Conservation (phyloP, 106 monocot species). For the Ottelia alismoides region DNA sequence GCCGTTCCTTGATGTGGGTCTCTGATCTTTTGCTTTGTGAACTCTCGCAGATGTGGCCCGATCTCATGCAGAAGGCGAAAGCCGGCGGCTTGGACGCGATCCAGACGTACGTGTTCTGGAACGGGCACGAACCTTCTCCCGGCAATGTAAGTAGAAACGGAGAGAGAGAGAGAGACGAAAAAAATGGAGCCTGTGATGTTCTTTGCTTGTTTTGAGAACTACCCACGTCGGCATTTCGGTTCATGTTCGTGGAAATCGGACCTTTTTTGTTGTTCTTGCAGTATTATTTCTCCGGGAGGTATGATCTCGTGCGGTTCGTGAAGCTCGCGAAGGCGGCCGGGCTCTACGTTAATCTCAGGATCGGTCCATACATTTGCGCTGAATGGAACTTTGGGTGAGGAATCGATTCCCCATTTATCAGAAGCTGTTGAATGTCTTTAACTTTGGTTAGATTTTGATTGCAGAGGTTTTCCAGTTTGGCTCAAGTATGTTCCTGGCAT, state of each 20-base stretch:
- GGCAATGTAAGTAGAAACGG: neutral
- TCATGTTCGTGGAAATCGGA: neutral
- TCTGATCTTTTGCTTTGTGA: no score
- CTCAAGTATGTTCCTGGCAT: constrained; percentile 38
- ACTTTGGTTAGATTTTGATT: neutral
- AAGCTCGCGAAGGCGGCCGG: constrained; percentile 33
- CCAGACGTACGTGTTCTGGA: constrained; percentile 15
- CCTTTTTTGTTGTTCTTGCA: constrained; percentile 1
- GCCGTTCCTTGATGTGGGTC: no score
- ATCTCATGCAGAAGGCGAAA: constrained; percentile 15
- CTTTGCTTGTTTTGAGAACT: neutral
- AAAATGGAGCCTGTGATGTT: no score
- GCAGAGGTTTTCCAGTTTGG: constrained; percentile 46
- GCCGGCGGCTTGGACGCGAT: no score
- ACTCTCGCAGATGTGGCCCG: constrained; percentile 17
- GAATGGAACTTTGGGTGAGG: constrained; percentile 54
- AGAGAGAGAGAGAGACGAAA: neutral
- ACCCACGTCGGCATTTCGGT: neutral
- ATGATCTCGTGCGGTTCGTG: constrained; percentile 34
- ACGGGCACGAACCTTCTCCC: constrained; percentile 9
- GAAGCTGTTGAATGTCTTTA: neutral
- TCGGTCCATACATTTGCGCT: constrained; percentile 49
- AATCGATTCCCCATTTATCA: neutral
- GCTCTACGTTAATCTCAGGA: constrained; percentile 30
- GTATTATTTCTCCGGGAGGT: constrained; percentile 37